A percentile compares a stretch with the other conserved stretches of the same genome.
phyloP scores from a whole-genome alignment of 805 yeast genomes.

The Blastobotrys peoriensis region DNA sequence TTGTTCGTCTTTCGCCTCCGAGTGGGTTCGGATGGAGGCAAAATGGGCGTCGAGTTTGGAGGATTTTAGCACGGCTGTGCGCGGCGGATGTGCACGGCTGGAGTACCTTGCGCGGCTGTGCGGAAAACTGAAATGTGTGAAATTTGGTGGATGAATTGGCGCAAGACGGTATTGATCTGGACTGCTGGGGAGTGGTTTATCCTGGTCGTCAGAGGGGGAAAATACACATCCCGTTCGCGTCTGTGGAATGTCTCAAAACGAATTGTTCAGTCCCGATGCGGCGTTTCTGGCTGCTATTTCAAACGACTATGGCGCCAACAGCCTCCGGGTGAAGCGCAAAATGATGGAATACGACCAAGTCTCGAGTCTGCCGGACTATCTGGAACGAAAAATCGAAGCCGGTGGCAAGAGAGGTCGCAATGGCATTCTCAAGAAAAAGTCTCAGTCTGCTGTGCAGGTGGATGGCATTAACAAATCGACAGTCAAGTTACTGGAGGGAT shows the following conservation, averaged over 20 bases:
- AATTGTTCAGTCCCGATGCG: background rate
- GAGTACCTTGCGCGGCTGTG: no score
- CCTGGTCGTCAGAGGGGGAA: no score
- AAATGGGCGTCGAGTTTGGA: no score
- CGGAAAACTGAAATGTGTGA: no score
- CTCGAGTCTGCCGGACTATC: constrained; percentile 22
- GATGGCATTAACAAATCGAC: background rate
- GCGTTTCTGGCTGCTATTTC: background rate
- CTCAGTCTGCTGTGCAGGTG: background rate
- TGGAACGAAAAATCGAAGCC: constrained; percentile 19
- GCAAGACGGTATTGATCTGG: no score
- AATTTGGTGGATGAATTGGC: no score
- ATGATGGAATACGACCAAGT: constrained; percentile 20
- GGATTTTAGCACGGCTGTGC: no score
- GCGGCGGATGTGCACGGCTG: no score
- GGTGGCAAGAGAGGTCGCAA: constrained; percentile 1
- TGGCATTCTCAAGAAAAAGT: background rate
- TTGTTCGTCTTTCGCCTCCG: background rate
- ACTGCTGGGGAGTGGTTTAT: no score
- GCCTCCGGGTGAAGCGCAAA: constrained; percentile 11
- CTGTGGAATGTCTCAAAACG: no score
- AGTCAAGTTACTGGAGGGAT: background rate
- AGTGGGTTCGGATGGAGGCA: background rate
- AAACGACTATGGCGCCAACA: background rate
- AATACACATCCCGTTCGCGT: no score